Conservation (phyloP, 2,329 filamentous ascomycete species). For the Hypomyces rosellus region DNA sequence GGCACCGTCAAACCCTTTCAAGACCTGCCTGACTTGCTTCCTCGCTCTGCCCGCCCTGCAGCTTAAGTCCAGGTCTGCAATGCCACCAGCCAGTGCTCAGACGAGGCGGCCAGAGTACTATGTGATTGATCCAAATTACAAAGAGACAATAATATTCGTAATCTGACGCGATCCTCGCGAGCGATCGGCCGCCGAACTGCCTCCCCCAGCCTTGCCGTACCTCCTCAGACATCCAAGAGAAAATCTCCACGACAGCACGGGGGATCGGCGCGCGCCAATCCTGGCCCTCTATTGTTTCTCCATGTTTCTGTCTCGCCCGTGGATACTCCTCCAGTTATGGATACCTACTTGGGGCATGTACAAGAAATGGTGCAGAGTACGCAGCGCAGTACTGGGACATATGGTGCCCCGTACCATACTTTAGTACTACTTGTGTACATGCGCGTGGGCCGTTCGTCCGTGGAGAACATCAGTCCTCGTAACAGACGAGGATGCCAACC, state of each 20-base stretch:
- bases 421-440: too few species aligned
- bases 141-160: background rate
- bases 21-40: background rate
- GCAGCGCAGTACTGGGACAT: background rate
- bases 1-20: slow-evolving; percentile 7
- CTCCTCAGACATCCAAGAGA: slow-evolving; percentile 1
- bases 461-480: background rate
- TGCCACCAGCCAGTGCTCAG: background rate
- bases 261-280: slow-evolving; percentile 10
- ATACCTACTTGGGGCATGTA: background rate
- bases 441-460: too few species aligned
- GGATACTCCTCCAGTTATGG: slow-evolving; percentile 5
- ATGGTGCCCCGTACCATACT: background rate
- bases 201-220: background rate
- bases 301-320: slow-evolving; percentile 9
- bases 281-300: slow-evolving; percentile 8
- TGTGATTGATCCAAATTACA: background rate
- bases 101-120: background rate
- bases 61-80: slow-evolving; percentile 4
- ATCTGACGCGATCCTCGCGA: background rate
- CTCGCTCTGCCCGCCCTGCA: slow-evolving; percentile 6
- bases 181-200: background rate
- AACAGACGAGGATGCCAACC: background rate
- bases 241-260: slow-evolving; percentile 11
- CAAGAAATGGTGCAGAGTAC: slow-evolving; percentile 4